These are phyloP conservation scores for Centaurea solstitialis DNA, from an alignment of 129 eudicot species.

Conservation along the genomic window DNA sequence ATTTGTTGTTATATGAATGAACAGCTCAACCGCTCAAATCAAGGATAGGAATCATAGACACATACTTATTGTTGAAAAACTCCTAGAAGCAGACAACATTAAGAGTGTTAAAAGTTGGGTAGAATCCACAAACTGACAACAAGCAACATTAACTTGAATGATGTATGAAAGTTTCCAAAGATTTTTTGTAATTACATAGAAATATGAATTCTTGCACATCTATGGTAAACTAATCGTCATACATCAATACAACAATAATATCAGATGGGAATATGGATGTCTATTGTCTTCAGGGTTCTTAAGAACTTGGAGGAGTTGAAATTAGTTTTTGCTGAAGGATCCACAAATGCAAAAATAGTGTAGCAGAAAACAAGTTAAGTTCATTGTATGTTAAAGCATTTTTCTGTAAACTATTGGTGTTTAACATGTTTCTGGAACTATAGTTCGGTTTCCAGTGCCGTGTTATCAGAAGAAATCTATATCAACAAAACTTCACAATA, in stretches of 20 bases:
- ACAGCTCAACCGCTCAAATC: not conserved
- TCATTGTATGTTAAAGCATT: too few species aligned
- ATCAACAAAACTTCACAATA: too few species aligned
- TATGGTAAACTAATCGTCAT: not conserved
- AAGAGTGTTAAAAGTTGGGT: conserved; percentile 2
- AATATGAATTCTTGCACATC: not conserved
- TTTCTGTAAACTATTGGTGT: too few species aligned
- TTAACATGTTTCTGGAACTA: too few species aligned
- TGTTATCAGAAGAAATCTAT: too few species aligned
- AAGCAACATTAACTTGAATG: not conserved
- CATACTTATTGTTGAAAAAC: not conserved
- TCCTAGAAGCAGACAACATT: not conserved
- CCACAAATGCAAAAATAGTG: too few species aligned
- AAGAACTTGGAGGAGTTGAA: too few species aligned
- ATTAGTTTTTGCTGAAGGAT: too few species aligned
- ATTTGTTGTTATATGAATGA: not conserved
- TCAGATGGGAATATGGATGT: not conserved
- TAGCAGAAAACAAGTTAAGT: too few species aligned
- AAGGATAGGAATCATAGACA: not conserved
- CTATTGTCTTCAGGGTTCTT: too few species aligned
- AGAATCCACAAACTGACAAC: not conserved
- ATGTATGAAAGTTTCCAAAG: not conserved
- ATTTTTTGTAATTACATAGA: not conserved
- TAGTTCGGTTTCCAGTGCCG: too few species aligned
- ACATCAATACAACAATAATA: not conserved